Conservation (phyloP, 1,139 yeast species). For the Pichia sp. region DNA sequence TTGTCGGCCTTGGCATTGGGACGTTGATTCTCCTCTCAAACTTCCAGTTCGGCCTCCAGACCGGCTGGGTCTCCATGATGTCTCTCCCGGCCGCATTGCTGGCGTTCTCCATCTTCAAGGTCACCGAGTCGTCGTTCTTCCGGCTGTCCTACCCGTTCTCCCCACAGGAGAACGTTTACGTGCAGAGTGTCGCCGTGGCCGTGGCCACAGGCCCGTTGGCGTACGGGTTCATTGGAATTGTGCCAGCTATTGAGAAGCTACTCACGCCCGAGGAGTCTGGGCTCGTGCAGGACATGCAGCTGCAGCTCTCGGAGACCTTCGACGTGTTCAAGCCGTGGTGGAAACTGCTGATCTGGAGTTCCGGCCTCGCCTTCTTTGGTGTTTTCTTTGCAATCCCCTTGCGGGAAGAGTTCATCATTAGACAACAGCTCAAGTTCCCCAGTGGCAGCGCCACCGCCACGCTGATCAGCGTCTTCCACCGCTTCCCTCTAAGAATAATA, state of each 20-base stretch:
- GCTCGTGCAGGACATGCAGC: constrained; percentile 20
- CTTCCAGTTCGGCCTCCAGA: constrained; percentile 93
- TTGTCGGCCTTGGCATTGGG: constrained; percentile 74
- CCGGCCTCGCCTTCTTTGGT: constrained; percentile 87
- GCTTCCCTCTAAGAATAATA: constrained; percentile 53
- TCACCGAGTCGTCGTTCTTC: constrained; percentile 40
- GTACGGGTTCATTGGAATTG: constrained; percentile 91
- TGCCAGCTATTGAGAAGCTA: constrained; percentile 92
- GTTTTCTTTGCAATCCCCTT: constrained; percentile 92
- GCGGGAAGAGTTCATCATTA: constrained; percentile 76
- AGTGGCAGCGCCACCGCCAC: constrained; percentile 97
- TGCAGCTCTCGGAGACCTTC: constrained; percentile 13
- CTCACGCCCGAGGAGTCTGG: constrained; percentile 78
- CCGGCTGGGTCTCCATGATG: constrained; percentile 99
- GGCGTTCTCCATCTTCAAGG: constrained; percentile 76
- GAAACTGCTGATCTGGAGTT: constrained; percentile 74
- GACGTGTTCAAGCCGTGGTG: constrained; percentile 25
- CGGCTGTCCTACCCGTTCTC: constrained; percentile 47
- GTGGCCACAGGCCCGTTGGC: constrained; percentile 97
- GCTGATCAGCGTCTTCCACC: constrained; percentile 79
- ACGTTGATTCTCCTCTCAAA: constrained; percentile 79
- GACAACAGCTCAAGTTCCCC: constrained; percentile 85
- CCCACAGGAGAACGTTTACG: constrained; percentile 89
- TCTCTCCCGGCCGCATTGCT: constrained; percentile 90
- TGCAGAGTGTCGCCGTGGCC: constrained; percentile 91